A percentile compares a stretch with the other conserved stretches of the same genome.
Conservation (phyloP, 2,329 filamentous ascomycete species). For the Pseudogymnoascus sp. region DNA sequence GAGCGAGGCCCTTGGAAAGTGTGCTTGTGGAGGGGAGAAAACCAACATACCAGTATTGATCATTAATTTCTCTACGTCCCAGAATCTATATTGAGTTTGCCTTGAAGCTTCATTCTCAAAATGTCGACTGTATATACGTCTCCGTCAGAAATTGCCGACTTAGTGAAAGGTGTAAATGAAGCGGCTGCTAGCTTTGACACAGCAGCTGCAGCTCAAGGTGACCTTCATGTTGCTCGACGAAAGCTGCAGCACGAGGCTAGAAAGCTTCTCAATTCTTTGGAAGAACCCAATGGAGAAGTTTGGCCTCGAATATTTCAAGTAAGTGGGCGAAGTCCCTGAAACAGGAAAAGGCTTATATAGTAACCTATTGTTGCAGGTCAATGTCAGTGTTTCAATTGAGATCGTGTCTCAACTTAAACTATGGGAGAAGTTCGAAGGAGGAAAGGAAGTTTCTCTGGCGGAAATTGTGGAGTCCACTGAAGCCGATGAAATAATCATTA, state of each 20-base stretch:
- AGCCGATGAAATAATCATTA: conserved; percentile 22
- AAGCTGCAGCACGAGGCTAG: conserved; percentile 19
- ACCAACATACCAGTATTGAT: not conserved
- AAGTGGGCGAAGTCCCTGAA: not conserved
- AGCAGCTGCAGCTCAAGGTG: conserved; percentile 12
- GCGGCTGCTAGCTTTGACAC: conserved; percentile 16
- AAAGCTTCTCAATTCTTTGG: conserved; percentile 21
- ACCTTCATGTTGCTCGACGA: conserved; percentile 17
- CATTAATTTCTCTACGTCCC: not conserved
- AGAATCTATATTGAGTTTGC: not conserved
- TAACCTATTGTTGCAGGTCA: conserved; percentile 15
- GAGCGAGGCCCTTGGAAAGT: not conserved
- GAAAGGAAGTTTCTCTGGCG: conserved; percentile 17
- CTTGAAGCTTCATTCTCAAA: not conserved
- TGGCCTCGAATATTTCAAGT: conserved; percentile 22
- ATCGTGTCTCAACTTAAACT: conserved; percentile 18
- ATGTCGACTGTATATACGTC: conserved; percentile 18
- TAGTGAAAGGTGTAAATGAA: conserved; percentile 18
- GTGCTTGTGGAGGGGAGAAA: not conserved
- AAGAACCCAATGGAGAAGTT: conserved; percentile 23
- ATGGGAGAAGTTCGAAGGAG: conserved; percentile 21
- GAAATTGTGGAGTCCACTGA: conserved; percentile 18
- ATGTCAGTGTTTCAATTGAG: conserved; percentile 20
- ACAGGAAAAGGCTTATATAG: not conserved
- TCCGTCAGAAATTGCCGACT: conserved; percentile 14